These are phyloP conservation scores for Hypholoma fasciculare DNA, from an alignment of 768 basidiomycete genomes.

Conservation along the genomic window DNA sequence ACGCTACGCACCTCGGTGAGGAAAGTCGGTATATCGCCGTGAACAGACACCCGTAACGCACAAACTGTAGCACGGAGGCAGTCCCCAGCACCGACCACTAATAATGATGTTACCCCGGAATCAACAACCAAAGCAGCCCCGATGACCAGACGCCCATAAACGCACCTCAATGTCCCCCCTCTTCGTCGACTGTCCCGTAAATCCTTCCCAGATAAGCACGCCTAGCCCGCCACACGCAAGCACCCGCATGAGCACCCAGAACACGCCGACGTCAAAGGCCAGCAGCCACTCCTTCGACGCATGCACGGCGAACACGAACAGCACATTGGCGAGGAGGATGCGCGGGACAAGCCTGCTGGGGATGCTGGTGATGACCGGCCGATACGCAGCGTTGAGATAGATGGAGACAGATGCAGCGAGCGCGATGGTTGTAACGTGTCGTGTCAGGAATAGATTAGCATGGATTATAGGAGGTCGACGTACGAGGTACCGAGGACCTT, in stretches of 20 bases:
- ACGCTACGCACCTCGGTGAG: constrained; percentile 56
- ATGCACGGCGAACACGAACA: constrained; percentile 64
- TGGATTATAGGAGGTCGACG: constrained; percentile 20
- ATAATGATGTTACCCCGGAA: background rate
- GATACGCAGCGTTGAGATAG: background rate
- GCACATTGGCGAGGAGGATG: constrained; percentile 59
- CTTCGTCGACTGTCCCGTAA: constrained; percentile 53
- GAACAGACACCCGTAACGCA: constrained; percentile 68
- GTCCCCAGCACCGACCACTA: constrained; percentile 75
- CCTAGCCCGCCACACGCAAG: constrained; percentile 73
- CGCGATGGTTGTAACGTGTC: constrained; percentile 17
- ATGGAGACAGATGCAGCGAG: background rate
- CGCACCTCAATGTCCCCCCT: constrained; percentile 62
- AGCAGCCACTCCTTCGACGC: constrained; percentile 69
- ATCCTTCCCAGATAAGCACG: constrained; percentile 58
- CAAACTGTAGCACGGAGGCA: constrained; percentile 64
- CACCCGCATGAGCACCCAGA: constrained; percentile 77
- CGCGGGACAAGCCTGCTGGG: constrained; percentile 52
- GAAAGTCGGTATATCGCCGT: constrained; percentile 70
- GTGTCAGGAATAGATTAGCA: constrained; percentile 15
- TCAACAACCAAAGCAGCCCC: background rate
- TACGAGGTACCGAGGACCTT: constrained; percentile 57
- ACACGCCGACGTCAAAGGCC: constrained; percentile 64
- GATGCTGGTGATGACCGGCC: constrained; percentile 36
- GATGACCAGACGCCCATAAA: constrained; percentile 8